Conservation (phyloP, 2,329 filamentous ascomycete species). For the Arthrobotrys sphaeroides region DNA sequence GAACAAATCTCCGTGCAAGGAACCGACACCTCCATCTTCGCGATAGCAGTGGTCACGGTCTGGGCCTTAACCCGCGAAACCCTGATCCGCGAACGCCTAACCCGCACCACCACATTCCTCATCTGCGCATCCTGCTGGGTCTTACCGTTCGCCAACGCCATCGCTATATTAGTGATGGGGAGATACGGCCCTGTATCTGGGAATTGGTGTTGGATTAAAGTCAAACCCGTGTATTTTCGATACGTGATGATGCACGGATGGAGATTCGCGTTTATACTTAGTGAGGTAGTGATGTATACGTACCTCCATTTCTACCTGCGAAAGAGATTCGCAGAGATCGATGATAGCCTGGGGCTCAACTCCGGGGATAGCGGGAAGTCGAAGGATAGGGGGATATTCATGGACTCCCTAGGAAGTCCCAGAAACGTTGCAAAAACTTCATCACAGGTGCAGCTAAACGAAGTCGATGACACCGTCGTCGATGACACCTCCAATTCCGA, state of each 20-base stretch:
- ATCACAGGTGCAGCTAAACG: neutral
- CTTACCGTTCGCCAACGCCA: conserved; percentile 61
- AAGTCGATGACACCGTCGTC: neutral
- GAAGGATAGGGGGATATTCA: neutral
- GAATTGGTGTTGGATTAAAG: conserved; percentile 65
- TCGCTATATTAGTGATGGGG: conserved; percentile 58
- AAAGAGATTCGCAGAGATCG: conserved; percentile 16
- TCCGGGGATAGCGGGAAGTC: neutral
- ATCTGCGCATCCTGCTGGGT: conserved; percentile 63
- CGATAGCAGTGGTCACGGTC: conserved; percentile 63
- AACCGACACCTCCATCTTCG: conserved; percentile 62
- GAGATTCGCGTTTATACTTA: conserved; percentile 63
- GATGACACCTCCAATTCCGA: neutral
- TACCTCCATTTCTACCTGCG: conserved; percentile 61
- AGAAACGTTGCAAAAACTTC: neutral
- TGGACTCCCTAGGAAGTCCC: neutral
- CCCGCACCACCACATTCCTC: conserved; percentile 43
- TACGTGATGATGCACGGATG: conserved; percentile 64
- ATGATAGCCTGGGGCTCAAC: neutral
- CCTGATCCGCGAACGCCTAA: conserved; percentile 49
- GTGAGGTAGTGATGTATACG: conserved; percentile 62
- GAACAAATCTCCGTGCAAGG: conserved; percentile 64
- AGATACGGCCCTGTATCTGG: conserved; percentile 62
- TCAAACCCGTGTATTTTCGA: conserved; percentile 60
- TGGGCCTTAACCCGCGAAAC: conserved; percentile 60